A percentile compares a stretch with the other conserved stretches of the same genome.
Evolutionary conservation across 495 filamentous ascomycete species (phyloP).

Genomic region (Hypoxylon rickii): DNA sequence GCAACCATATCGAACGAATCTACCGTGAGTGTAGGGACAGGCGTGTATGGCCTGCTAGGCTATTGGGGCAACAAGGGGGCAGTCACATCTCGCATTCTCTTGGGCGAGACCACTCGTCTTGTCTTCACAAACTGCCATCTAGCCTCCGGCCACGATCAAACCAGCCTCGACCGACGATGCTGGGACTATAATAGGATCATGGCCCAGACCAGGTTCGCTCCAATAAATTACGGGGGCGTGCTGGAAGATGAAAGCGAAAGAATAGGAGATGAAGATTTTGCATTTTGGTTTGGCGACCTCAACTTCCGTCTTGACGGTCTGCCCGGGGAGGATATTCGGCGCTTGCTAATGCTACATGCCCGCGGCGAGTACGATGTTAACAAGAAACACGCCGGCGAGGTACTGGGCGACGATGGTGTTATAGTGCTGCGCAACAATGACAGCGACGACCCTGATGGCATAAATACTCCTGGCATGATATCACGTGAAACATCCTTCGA

Average conservation of each 20-base stretch:
- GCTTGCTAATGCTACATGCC: constrained; percentile 80
- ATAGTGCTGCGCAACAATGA: constrained; percentile 46
- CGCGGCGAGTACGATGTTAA: constrained; percentile 71
- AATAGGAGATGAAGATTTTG: constrained; percentile 90
- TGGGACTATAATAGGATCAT: constrained; percentile 86
- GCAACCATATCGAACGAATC: constrained; percentile 76
- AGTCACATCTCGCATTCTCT: constrained; percentile 75
- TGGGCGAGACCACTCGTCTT: constrained; percentile 88
- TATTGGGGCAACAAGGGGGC: constrained; percentile 97
- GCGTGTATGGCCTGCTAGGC: constrained; percentile 68
- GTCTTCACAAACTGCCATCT: constrained; percentile 92
- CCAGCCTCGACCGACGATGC: constrained; percentile 78
- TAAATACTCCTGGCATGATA: constrained; percentile 36
- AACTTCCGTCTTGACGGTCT: constrained; percentile 93
- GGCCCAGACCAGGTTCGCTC: constrained; percentile 72
- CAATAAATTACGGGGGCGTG: constrained; percentile 63
- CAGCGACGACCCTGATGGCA: constrained; percentile 42
- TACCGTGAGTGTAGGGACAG: constrained; percentile 76
- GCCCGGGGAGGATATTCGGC: constrained; percentile 86
- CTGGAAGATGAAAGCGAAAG: constrained; percentile 60
- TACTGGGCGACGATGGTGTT: constrained; percentile 49
- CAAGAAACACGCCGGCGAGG: constrained; percentile 42
- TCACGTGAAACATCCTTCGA: constrained; percentile 39
- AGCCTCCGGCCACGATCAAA: constrained; percentile 79
- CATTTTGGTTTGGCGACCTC: constrained; percentile 95